These are phyloP conservation scores for Penicillium frequentans DNA, from an alignment of 2,329 filamentous ascomycete genomes.

Conservation along the genomic window DNA sequence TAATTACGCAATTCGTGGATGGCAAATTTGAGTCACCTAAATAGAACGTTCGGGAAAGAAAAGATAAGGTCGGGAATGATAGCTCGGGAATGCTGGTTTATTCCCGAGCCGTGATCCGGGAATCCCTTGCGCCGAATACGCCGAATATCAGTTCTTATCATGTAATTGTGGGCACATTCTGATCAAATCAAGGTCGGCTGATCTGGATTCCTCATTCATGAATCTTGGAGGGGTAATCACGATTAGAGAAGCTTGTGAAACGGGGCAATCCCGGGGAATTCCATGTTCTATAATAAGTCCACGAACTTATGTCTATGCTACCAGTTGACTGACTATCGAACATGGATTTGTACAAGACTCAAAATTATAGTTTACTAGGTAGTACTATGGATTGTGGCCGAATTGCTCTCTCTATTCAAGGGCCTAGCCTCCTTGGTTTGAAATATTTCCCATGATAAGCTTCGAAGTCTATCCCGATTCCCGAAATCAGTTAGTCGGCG, in stretches of 20 bases:
- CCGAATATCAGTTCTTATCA: slow-evolving; percentile 14
- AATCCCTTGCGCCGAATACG: slow-evolving; percentile 14
- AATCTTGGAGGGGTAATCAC: neutral
- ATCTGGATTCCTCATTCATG: neutral
- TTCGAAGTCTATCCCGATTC: neutral
- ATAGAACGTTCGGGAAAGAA: slow-evolving; percentile 19
- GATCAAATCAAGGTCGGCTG: neutral
- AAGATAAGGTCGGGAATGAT: slow-evolving; percentile 19
- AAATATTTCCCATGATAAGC: neutral
- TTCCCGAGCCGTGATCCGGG: slow-evolving; percentile 22
- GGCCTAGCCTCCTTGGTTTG: neutral
- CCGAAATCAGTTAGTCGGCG: neutral
- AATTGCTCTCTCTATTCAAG: neutral
- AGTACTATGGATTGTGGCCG: neutral
- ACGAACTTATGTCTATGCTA: neutral
- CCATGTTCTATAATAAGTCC: neutral
- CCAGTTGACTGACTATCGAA: neutral
- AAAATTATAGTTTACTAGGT: neutral
- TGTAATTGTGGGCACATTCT: slow-evolving; percentile 18
- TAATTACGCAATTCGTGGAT: slow-evolving; percentile 2
- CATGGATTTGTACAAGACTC: neutral
- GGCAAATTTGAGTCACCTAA: slow-evolving; percentile 20
- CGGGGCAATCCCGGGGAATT: neutral
- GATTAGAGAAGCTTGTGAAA: neutral
- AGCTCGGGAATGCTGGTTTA: slow-evolving; percentile 21